Conservation (phyloP, 768 basidiomycete species). For the Tulasnella sp. region DNA sequence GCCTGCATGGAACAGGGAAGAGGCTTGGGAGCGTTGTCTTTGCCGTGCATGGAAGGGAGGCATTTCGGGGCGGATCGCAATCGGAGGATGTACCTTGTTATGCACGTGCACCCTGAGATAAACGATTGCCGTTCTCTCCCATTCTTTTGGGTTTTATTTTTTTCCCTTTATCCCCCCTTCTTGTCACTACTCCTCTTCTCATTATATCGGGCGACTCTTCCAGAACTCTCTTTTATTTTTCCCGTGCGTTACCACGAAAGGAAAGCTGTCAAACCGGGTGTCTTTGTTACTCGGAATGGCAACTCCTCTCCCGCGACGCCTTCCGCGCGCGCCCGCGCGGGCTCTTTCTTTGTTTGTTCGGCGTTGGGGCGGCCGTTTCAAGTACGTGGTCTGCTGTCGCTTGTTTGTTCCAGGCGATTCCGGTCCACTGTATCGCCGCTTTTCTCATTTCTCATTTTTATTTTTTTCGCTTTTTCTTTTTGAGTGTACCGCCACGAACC, state of each 20-base stretch:
- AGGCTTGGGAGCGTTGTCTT: neutral
- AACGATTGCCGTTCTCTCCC: neutral
- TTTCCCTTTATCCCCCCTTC: neutral
- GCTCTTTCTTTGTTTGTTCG: neutral
- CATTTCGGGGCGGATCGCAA: slow-evolving; percentile 2
- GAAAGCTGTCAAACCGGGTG: neutral
- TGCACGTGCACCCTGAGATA: slow-evolving; percentile 13
- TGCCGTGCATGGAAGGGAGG: neutral
- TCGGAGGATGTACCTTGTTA: neutral
- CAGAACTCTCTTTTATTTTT: neutral
- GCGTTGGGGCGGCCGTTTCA: neutral
- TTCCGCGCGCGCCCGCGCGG: too few species aligned
- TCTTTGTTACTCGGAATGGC: neutral
- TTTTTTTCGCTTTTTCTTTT: neutral
- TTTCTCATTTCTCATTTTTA: neutral
- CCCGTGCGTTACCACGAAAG: neutral
- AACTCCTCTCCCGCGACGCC: neutral
- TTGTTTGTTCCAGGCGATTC: neutral
- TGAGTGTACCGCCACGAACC: neutral
- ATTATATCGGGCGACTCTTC: slow-evolving; percentile 15
- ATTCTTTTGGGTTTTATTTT: neutral
- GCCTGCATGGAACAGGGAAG: neutral
- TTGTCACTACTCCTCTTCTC: neutral
- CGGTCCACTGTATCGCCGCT: slow-evolving; percentile 8
- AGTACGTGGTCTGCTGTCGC: too few species aligned